Conservation (phyloP, 108 stramenopile genomes). For the Cyclotella atomus region DNA sequence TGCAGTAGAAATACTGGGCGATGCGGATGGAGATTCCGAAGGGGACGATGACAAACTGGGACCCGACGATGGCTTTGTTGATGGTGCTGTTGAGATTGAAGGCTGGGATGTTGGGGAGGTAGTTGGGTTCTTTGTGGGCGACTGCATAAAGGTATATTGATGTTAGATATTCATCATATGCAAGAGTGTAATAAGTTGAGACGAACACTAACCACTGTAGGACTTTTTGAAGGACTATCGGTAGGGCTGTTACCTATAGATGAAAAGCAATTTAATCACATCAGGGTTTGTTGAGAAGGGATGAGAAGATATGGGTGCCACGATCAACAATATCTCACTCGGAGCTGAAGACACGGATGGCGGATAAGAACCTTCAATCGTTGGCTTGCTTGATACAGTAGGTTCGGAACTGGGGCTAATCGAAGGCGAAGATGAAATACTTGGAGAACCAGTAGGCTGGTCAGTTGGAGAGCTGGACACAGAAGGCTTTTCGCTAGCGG, state of each 20-base stretch:
- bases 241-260: slow-evolving; percentile 11
- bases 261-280: no score
- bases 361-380: slow-evolving; percentile 1
- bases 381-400: not conserved
- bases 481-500: not conserved
- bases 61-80: not conserved
- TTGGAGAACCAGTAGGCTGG: not conserved
- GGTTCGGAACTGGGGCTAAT: not conserved
- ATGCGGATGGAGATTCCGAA: not conserved
- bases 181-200: no score
- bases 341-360: slow-evolving; percentile 6
- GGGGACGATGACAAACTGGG: not conserved
- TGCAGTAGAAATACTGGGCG: not conserved
- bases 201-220: not conserved
- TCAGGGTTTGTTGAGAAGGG: no score
- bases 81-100: not conserved
- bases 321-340: no score
- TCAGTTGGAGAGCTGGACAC: not conserved
- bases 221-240: not conserved
- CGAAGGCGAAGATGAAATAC: not conserved
- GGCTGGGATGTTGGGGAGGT: not conserved
- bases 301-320: no score
- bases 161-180: no score
- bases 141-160: not conserved
- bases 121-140: slow-evolving; percentile 12